Conservation (phyloP, 2,329 filamentous ascomycete species). For the Epichloe bromicola region DNA sequence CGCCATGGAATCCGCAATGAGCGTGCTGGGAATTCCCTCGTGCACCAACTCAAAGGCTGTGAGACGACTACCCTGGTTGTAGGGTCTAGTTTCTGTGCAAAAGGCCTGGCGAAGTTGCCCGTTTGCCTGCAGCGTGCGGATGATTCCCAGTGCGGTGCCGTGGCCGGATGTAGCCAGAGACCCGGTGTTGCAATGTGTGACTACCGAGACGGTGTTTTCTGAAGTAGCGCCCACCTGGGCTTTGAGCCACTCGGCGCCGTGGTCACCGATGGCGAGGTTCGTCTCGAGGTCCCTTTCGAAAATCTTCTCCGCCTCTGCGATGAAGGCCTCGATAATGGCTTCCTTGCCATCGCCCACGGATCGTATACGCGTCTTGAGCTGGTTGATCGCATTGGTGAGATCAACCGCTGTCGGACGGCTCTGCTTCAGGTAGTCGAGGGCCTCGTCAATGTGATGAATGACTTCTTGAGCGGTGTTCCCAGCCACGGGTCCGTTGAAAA, state of each 20-base stretch:
- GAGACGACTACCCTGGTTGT: conserved; percentile 91
- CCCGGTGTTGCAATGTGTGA: conserved; percentile 97
- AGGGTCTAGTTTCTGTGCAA: conserved; percentile 93
- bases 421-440: conserved; percentile 74
- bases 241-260: conserved; percentile 74
- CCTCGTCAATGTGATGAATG: conserved; percentile 58
- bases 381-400: conserved; percentile 74
- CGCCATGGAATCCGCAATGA: conserved; percentile 96
- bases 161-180: conserved; percentile 96
- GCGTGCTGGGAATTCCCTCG: conserved; percentile 77
- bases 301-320: conserved; percentile 73
- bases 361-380: conserved; percentile 55
- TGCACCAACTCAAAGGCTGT: conserved; percentile 96
- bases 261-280: conserved; percentile 72
- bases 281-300: conserved; percentile 75
- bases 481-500: conserved; percentile 40
- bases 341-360: conserved; percentile 31
- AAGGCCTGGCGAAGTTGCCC: conserved; percentile 67
- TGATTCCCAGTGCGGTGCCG: conserved; percentile 87
- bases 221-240: conserved; percentile 38
- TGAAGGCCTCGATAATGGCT: conserved; percentile 55
- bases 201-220: conserved; percentile 52
- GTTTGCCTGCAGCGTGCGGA: conserved; percentile 62
- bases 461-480: conserved; percentile 40
- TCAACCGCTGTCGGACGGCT: conserved; percentile 93